phyloP scores from a whole-genome alignment of 768 basidiomycete genomes.

The Mrakia blollopis region DNA sequence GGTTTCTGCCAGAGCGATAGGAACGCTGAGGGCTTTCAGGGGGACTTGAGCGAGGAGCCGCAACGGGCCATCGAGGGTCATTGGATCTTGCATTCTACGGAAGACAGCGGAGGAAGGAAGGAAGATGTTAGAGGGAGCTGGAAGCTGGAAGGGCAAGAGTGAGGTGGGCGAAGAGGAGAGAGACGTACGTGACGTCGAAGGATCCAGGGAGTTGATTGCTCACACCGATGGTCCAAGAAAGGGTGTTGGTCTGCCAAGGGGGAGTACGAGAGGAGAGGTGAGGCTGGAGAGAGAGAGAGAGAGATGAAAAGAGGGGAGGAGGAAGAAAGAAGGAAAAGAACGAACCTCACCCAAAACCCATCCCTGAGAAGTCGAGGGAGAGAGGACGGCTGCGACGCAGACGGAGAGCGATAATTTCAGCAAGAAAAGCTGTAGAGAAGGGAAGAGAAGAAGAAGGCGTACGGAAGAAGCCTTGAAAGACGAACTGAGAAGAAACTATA shows the following conservation, averaged over 20 bases:
- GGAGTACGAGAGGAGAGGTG: too few species aligned
- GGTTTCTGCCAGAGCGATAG: background rate
- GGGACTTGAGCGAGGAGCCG: background rate
- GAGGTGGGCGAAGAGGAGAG: background rate
- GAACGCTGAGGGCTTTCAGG: background rate
- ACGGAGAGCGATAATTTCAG: background rate
- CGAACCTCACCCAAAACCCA: background rate
- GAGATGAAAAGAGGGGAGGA: too few species aligned
- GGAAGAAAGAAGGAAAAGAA: too few species aligned
- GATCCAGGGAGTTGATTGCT: background rate
- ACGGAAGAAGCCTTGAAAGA: background rate
- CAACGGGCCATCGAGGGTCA: background rate
- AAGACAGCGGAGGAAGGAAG: background rate
- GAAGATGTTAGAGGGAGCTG: background rate
- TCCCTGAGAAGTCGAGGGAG: background rate
- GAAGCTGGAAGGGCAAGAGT: background rate
- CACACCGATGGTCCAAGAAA: background rate
- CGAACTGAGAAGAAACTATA: background rate
- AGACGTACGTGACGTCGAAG: background rate
- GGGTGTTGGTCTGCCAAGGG: constrained; percentile 5
- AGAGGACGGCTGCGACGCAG: background rate
- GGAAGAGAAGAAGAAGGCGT: background rate
- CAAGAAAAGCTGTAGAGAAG: background rate
- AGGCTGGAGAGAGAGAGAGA: too few species aligned
- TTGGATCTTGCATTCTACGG: background rate